Percentiles rank a stretch among this genome's conserved stretches.
Conservation (phyloP, 1,139 yeast genomes). For the Blastobotrys ciferrii region DNA sequence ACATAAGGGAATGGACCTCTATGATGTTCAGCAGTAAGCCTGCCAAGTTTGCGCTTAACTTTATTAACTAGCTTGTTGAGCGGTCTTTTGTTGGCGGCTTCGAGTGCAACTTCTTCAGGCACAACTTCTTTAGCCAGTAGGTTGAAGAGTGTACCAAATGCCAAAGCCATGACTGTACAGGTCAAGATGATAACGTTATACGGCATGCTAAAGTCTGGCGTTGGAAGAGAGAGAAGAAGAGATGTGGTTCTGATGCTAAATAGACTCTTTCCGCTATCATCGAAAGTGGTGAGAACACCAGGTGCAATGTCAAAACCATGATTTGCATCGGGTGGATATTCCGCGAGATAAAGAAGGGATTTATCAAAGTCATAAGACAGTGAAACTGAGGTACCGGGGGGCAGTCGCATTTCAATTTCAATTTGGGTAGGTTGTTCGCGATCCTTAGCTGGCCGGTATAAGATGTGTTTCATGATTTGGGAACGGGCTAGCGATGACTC, state of each 20-base stretch:
- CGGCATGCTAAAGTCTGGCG: slow-evolving; percentile 99
- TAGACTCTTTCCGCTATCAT: slow-evolving; percentile 16
- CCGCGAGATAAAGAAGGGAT: slow-evolving; percentile 77
- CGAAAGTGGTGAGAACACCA: slow-evolving; percentile 60
- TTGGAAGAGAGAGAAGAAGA: slow-evolving; percentile 78
- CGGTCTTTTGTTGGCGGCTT: slow-evolving; percentile 23
- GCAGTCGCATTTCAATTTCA: slow-evolving; percentile 64
- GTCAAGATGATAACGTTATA: slow-evolving; percentile 94
- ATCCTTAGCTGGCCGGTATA: slow-evolving; percentile 76
- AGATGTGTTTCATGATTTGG: slow-evolving; percentile 51
- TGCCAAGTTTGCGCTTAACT: slow-evolving; percentile 16
- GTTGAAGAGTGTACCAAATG: slow-evolving; percentile 85
- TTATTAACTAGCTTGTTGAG: slow-evolving; percentile 20
- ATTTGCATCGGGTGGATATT: slow-evolving; percentile 98
- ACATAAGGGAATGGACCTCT: slow-evolving; percentile 5
- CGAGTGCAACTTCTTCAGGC: slow-evolving; percentile 72
- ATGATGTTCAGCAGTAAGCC: not conserved
- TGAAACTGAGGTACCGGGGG: slow-evolving; percentile 60
- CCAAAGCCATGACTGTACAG: slow-evolving; percentile 87
- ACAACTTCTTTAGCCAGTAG: slow-evolving; percentile 71
- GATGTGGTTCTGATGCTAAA: slow-evolving; percentile 77
- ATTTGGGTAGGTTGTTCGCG: slow-evolving; percentile 79
- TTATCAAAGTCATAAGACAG: slow-evolving; percentile 83
- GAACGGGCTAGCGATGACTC: slow-evolving; percentile 28
- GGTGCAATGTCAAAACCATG: slow-evolving; percentile 96